Evolutionary conservation across 768 basidiomycete species (phyloP).

Genomic region (Mycena galericulata): DNA sequence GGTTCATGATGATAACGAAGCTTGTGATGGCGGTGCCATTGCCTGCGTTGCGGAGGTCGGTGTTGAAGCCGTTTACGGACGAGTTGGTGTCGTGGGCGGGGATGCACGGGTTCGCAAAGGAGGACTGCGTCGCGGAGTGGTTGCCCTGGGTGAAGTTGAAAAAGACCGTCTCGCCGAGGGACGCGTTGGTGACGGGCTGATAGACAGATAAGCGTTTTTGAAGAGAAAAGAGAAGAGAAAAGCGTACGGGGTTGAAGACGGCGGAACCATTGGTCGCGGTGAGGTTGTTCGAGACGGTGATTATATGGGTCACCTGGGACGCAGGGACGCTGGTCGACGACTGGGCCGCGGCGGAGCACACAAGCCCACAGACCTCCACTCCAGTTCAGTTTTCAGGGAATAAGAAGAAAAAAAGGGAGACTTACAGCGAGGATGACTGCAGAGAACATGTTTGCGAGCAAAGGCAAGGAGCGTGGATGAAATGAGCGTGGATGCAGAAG

Average conservation of each 20-base stretch:
- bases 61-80: conserved; percentile 71
- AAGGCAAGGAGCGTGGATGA: too few relatives aligned
- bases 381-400: too few relatives aligned
- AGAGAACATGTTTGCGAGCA: too few relatives aligned
- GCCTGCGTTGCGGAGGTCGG: conserved; percentile 60
- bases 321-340: conserved; percentile 21
- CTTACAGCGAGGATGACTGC: too few relatives aligned
- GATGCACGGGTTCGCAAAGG: conserved; percentile 66
- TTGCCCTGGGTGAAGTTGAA: conserved; percentile 71
- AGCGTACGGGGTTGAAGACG: conserved; percentile 32
- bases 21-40: conserved; percentile 61
- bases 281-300: conserved; percentile 33
- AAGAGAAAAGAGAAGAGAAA: background rate
- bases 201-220: background rate
- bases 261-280: conserved; percentile 25
- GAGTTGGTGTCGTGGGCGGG: conserved; percentile 59
- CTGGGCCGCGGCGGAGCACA: conserved; percentile 1
- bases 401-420: too few relatives aligned
- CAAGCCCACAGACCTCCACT: conserved; percentile 15
- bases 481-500: too few relatives aligned
- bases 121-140: conserved; percentile 68
- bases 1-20: conserved; percentile 56
- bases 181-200: conserved; percentile 54
- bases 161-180: conserved; percentile 59
- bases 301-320: conserved; percentile 24